These are phyloP conservation scores for Viola pubescens DNA, from an alignment of 441 rosid species.

Conservation along the genomic window DNA sequence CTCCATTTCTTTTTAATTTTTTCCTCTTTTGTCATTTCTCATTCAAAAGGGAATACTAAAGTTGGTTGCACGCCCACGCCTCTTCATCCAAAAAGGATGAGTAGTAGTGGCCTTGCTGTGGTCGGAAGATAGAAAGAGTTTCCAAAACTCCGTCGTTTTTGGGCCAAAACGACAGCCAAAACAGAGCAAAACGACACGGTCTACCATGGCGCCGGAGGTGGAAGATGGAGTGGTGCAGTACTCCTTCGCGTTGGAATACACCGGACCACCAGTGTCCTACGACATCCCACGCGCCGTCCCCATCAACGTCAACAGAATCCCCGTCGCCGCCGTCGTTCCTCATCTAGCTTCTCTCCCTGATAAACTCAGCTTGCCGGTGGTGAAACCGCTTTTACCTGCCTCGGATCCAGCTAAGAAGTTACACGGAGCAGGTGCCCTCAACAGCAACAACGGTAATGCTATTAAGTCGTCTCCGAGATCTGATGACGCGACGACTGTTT, in stretches of 20 bases:
- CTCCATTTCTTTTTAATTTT: not conserved
- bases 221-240: slow-evolving; percentile 42
- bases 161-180: slow-evolving; percentile 15
- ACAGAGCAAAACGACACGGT: slow-evolving; percentile 13
- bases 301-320: slow-evolving; percentile 71
- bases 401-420: slow-evolving; percentile 34
- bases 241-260: slow-evolving; percentile 76
- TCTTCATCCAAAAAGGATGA: no score
- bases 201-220: slow-evolving; percentile 23
- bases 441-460: no score
- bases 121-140: no score
- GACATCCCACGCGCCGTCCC: slow-evolving; percentile 90
- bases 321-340: slow-evolving; percentile 78
- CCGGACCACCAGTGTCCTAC: slow-evolving; percentile 73
- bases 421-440: slow-evolving; percentile 7
- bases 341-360: slow-evolving; percentile 44
- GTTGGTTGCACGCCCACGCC: no score
- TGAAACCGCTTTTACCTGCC: slow-evolving; percentile 53
- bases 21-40: not conserved
- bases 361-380: slow-evolving; percentile 63
- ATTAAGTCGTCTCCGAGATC: slow-evolving; percentile 28
- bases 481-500: slow-evolving; percentile 46
- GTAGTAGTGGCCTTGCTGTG: no score
- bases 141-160: no score
- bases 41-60: no score